Percentiles rank a stretch among this genome's conserved stretches.
Evolutionary conservation across 2,329 filamentous ascomycete species (phyloP).

Genomic region (Colletotrichum incanum): DNA sequence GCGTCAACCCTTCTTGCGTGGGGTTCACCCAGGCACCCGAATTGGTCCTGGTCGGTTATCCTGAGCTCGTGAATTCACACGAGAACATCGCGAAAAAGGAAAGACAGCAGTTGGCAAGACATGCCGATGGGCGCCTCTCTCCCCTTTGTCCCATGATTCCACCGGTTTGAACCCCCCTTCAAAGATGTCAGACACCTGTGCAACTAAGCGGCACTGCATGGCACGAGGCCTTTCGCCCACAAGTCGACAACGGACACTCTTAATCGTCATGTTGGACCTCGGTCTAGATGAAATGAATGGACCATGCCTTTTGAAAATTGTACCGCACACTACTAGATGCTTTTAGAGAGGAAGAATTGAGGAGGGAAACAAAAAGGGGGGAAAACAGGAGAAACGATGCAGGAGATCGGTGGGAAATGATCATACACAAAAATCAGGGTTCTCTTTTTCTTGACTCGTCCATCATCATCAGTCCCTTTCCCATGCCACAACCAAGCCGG

Average conservation of each 20-base stretch:
- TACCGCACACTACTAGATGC: not conserved
- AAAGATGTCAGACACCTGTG: not conserved
- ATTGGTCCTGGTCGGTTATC: not conserved
- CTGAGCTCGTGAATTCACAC: not conserved
- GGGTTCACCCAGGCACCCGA: not conserved
- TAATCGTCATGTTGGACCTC: not conserved
- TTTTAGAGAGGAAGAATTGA: constrained; percentile 14
- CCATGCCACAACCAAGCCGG: not conserved
- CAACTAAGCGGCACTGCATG: not conserved
- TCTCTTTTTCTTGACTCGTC: constrained; percentile 21
- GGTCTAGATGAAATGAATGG: not conserved
- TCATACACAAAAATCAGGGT: constrained; percentile 28
- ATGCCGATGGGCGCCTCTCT: not conserved
- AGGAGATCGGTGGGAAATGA: not conserved
- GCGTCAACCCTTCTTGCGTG: not conserved
- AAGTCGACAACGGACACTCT: not conserved
- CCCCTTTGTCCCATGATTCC: no score
- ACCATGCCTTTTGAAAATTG: not conserved
- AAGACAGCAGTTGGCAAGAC: no score
- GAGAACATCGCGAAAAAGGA: not conserved
- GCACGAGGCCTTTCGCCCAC: not conserved
- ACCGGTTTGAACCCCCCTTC: no score
- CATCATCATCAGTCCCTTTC: constrained; percentile 10
- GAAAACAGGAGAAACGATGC: constrained; percentile 8
- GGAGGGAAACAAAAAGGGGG: not conserved